Percentiles rank a stretch among this genome's conserved stretches.
Evolutionary conservation across 2,329 filamentous ascomycete genomes (phyloP).

Genomic region (Graphilbum fragrans): DNA sequence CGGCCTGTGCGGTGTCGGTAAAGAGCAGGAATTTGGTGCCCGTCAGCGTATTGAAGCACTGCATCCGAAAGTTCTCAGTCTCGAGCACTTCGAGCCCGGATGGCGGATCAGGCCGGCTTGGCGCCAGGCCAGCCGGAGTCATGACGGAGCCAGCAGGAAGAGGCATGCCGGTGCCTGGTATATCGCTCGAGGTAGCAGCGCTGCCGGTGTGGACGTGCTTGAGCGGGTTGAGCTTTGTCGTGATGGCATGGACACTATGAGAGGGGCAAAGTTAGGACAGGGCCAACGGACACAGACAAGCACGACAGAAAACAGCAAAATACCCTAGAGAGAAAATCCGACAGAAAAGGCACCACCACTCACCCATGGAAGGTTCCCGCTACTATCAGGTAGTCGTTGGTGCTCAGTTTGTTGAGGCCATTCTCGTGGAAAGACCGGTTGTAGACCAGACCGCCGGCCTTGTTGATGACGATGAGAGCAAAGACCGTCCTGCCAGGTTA

Average conservation of each 20-base stretch:
- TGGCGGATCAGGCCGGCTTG: constrained; percentile 46
- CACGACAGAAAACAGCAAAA: not conserved
- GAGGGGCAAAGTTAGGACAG: not conserved
- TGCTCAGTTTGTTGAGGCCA: constrained; percentile 74
- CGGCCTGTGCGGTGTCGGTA: constrained; percentile 77
- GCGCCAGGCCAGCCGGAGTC: constrained; percentile 14
- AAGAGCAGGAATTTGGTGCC: constrained; percentile 94
- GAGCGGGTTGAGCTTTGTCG: constrained; percentile 47
- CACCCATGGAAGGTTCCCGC: constrained; percentile 96
- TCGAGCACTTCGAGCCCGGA: constrained; percentile 88
- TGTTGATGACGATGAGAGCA: constrained; percentile 95
- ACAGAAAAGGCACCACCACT: too few species aligned
- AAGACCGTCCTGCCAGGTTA: constrained; percentile 86
- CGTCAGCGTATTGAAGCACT: constrained; percentile 90
- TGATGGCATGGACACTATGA: constrained; percentile 50
- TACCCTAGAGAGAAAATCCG: not conserved
- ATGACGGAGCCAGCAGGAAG: constrained; percentile 8
- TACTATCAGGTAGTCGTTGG: constrained; percentile 93
- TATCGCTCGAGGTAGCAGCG: constrained; percentile 8
- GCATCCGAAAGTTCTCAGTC: constrained; percentile 85
- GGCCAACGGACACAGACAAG: not conserved
- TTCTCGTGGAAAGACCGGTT: constrained; percentile 85
- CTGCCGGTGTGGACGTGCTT: constrained; percentile 19
- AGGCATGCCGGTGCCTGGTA: not conserved
- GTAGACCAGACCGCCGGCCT: constrained; percentile 92